These are phyloP conservation scores for Dictyostelium brefeldianum DNA, from an alignment of 78 protist species.

Conservation along the genomic window DNA sequence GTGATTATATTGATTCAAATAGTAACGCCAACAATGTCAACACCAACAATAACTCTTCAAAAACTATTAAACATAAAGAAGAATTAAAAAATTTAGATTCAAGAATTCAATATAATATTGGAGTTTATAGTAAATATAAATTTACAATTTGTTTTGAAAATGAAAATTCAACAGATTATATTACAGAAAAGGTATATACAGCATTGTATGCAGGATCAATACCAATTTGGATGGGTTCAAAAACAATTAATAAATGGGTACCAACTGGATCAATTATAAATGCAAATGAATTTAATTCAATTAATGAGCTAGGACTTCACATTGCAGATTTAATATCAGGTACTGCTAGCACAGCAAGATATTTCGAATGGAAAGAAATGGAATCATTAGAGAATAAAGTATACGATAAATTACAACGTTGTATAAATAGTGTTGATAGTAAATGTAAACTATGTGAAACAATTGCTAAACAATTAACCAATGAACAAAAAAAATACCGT, in stretches of 20 bases:
- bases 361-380: conserved; percentile 38
- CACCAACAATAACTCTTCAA: not conserved
- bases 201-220: conserved; percentile 58
- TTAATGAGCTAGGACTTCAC: conserved; percentile 1
- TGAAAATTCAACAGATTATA: conserved; percentile 65
- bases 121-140: conserved; percentile 18
- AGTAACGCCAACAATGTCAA: not conserved
- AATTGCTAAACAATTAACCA: not conserved
- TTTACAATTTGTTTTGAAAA: conserved; percentile 58
- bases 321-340: not conserved
- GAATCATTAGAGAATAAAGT: not conserved
- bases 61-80: not conserved
- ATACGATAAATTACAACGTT: conserved; percentile 26
- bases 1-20: no score
- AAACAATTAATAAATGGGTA: conserved; percentile 37
- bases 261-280: conserved; percentile 48
- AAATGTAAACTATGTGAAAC: conserved; percentile 39
- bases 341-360: not conserved
- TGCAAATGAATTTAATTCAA: not conserved
- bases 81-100: not conserved
- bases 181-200: conserved; percentile 50
- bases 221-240: conserved; percentile 64
- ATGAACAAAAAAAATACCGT: no score
- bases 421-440: not conserved
- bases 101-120: conserved; percentile 42